Percentiles rank a stretch among this genome's conserved stretches.
Conservation (phyloP, 2,329 filamentous ascomycete species). For the Aureobasidium melanogenum region DNA sequence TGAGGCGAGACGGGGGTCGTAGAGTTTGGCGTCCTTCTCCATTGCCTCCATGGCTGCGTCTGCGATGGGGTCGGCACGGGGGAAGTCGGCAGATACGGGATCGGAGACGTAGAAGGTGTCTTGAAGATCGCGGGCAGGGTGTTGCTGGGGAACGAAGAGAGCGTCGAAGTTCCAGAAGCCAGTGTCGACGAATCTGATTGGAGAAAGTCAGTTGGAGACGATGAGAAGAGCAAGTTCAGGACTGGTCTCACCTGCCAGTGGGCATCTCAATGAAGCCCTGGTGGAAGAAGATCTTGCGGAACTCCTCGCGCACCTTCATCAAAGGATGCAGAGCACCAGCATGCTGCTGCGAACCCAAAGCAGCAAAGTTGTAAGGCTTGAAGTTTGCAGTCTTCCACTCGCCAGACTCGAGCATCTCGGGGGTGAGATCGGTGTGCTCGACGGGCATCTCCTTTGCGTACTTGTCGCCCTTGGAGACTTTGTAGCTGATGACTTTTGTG, state of each 20-base stretch:
- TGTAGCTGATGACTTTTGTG: constrained; percentile 80
- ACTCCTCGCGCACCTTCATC: constrained; percentile 92
- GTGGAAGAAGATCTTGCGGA: constrained; percentile 97
- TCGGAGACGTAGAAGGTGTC: constrained; percentile 98
- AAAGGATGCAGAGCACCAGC: constrained; percentile 46
- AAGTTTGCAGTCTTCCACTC: constrained; percentile 89
- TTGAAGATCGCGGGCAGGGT: constrained; percentile 92
- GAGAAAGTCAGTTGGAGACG: constrained; percentile 8
- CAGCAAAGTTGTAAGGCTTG: constrained; percentile 76
- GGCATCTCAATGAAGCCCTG: constrained; percentile 99
- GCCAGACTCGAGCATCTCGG: constrained; percentile 80
- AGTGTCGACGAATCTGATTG: constrained; percentile 71
- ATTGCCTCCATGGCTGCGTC: constrained; percentile 40
- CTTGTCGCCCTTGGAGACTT: constrained; percentile 73
- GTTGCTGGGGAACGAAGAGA: constrained; percentile 94
- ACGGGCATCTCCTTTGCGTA: constrained; percentile 82
- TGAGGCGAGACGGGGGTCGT: constrained; percentile 36
- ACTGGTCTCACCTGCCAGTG: constrained; percentile 55
- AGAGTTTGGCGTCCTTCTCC: constrained; percentile 37
- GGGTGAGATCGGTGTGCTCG: constrained; percentile 91
- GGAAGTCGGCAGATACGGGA: constrained; percentile 63
- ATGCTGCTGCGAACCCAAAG: constrained; percentile 54
- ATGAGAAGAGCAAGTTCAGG: no score
- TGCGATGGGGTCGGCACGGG: constrained; percentile 46
- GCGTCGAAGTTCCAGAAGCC: constrained; percentile 99